Base-by-base conservation (phyloP, 805 yeast species). In the Candida argentea region DNA sequence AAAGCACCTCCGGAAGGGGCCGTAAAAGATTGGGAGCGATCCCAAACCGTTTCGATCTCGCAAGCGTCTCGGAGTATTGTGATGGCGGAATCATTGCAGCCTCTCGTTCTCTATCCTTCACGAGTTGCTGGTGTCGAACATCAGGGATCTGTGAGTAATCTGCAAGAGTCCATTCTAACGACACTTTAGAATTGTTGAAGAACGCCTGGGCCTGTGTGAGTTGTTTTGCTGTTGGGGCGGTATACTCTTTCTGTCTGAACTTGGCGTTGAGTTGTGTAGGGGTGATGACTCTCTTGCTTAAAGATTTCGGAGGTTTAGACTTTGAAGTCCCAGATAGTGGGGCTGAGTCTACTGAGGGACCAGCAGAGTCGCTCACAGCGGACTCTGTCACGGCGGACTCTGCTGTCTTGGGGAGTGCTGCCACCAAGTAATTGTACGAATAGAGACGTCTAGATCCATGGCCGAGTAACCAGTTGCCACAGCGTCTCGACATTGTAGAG, bases 1-100 rank as follows among this genome's bases (percentile, higher is more conserved):
- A 64, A 3, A 79, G 57, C 4, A 85, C 70, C 43, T 85, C 95
- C 0, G 95, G 94, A 5, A 61, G 41, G 10, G 52, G 50, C 21
- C 31, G 36, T 16, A 55, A 34, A n/a, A 43, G 33, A 13, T 35
- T 39, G 8, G 80, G 55, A 10, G 33, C 35, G 12, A 53, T 44
- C 3, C 61, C 61, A 32, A 55, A 54, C 25, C 46, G 45, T 29
- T 40, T 38, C 5, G 53, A 44, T 4, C 28, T 22, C 7, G 25
- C 26, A 7, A 43, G 20, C 15, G 36, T 37, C 10, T 37, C 40
- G 22, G 41, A 43, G 32, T 44, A 39, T 25, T 45, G 40, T 5
- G 46, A 38, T 4, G 49, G 50, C 7, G 52, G 50, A 27, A 45
- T 37, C 17, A 33, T 31, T 9, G 32, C 36, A 16, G 43, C 35